Percentiles rank a stretch among this genome's conserved stretches.
Conservation (phyloP, 768 basidiomycete species). For the Auricularia cornea region DNA sequence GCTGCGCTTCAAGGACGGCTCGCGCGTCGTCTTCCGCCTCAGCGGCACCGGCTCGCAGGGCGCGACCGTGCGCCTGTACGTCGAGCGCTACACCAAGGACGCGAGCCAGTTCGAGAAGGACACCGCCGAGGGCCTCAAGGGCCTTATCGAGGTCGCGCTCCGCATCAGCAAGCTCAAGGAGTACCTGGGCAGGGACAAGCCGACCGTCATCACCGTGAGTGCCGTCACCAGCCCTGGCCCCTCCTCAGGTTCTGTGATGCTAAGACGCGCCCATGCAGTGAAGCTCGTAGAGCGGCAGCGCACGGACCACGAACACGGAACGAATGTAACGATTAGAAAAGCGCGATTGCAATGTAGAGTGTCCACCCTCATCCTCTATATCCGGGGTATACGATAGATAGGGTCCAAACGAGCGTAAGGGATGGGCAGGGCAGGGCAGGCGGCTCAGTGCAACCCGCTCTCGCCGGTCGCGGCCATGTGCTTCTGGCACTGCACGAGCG, state of each 20-base stretch:
- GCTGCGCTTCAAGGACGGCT: conserved; percentile 85
- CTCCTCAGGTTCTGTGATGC: too few species aligned
- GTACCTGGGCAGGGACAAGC: conserved; percentile 80
- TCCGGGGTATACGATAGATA: too few species aligned
- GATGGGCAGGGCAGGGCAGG: too few species aligned
- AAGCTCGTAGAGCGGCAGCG: too few species aligned
- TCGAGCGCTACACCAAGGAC: conserved; percentile 79
- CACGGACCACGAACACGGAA: too few species aligned
- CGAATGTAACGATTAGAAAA: too few species aligned
- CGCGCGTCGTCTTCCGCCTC: conserved; percentile 89
- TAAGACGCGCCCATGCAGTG: too few species aligned
- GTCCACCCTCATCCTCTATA: too few species aligned
- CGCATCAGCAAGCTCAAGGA: conserved; percentile 76
- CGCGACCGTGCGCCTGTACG: conserved; percentile 93
- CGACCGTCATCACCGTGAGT: conserved; percentile 92
- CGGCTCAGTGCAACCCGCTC: neutral
- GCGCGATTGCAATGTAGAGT: too few species aligned
- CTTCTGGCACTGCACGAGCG: neutral
- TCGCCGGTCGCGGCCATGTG: neutral
- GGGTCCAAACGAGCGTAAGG: too few species aligned
- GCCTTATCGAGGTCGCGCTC: conserved; percentile 92
- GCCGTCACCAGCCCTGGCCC: too few species aligned
- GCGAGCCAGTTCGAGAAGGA: conserved; percentile 32
- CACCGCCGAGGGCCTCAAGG: conserved; percentile 85
- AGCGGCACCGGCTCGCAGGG: conserved; percentile 95